Conservation (phyloP, 2,329 filamentous ascomycete genomes). For the Diaporthe sp. region DNA sequence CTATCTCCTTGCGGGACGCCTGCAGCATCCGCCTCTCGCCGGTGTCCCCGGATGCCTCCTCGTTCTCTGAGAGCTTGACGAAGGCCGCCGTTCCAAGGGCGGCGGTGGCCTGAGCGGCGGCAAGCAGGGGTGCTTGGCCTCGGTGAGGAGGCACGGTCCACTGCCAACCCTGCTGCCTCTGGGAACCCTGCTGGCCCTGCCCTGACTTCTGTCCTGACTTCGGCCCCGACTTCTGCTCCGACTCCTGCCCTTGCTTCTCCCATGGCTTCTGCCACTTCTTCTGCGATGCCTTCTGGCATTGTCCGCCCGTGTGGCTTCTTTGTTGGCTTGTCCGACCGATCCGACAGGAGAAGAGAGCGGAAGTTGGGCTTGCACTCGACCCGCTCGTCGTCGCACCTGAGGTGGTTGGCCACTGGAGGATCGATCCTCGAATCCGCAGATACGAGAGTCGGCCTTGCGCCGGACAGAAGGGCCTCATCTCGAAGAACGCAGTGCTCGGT, state of each 20-base stretch:
- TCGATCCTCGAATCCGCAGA: conserved; percentile 30
- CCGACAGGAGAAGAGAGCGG: conserved; percentile 14
- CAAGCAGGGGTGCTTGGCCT: conserved; percentile 48
- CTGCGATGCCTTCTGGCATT: conserved; percentile 8
- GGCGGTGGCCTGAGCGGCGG: conserved; percentile 55
- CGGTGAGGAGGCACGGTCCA: conserved; percentile 32
- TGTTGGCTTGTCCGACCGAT: conserved; percentile 16
- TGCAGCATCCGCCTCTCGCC: conserved; percentile 90
- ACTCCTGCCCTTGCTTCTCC: background rate
- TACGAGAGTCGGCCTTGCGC: conserved; percentile 34
- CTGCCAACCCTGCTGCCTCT: conserved; percentile 46
- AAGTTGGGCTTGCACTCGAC: background rate
- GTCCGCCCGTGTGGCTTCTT: conserved; percentile 13
- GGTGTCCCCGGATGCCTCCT: conserved; percentile 71
- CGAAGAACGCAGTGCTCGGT: background rate
- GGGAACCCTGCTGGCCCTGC: background rate
- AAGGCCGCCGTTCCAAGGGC: conserved; percentile 69
- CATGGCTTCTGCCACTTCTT: conserved; percentile 39
- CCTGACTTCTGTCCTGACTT: background rate
- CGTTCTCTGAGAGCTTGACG: conserved; percentile 70
- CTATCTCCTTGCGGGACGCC: conserved; percentile 82
- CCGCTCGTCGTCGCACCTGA: background rate
- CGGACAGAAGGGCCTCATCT: conserved; percentile 38
- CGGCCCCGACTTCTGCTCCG: background rate
- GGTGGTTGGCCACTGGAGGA: conserved; percentile 18